Evolutionary conservation across 352 stramenopile genomes (phyloP), one percentile per base, ranked within the genome.

Genomic region (Globisporangium ultimum): DNA sequence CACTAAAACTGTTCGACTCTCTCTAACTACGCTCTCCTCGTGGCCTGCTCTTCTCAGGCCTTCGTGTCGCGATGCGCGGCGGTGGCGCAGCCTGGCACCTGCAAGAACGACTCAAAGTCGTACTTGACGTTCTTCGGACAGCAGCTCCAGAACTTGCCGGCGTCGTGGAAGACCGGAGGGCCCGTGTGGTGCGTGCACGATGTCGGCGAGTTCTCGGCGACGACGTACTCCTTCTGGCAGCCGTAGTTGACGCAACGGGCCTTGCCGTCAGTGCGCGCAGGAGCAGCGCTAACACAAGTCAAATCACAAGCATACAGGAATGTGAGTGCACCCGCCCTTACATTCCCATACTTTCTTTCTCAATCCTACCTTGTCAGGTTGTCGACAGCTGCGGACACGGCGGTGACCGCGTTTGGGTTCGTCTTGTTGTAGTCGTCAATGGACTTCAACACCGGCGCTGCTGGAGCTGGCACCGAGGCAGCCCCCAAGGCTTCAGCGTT

Each of bases 41-140:
- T 32, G 24, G 5, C 28, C 7, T 36, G 28, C 2, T 10, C 28
- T 10, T 2, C 28, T 52, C 58, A 55, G 40, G 52, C 38, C 64
- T 89, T 91, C 51, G 78, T 63, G 56, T 97, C 88, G 53, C 84
- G 70, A 58, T 97, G 92, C 41, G 83, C 76, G 22, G 82, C 85
- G n/a, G 72, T 80, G 18, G 87, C 76, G 63, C 92, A 97, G 41
- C 89, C 89, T 1, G 85, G 80, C 15, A 98, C 79, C 57, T 95
- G 77, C 18, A 97, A 76, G 68, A 98, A 98, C 53, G 90, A 91
- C 34, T 98, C 91, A 72, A 97, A 98, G 69, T 98, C 90, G 80
- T 97, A 98, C 81, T 97, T 97, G 67, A 96, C 82, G 28, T 76
- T 66, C 64, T 97, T 94, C 15, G 91, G 89, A 63, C 93, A 98